Base-by-base conservation (phyloP, 2,329 filamentous ascomycete genomes). In the Microcyclospora tardicrescens region DNA sequence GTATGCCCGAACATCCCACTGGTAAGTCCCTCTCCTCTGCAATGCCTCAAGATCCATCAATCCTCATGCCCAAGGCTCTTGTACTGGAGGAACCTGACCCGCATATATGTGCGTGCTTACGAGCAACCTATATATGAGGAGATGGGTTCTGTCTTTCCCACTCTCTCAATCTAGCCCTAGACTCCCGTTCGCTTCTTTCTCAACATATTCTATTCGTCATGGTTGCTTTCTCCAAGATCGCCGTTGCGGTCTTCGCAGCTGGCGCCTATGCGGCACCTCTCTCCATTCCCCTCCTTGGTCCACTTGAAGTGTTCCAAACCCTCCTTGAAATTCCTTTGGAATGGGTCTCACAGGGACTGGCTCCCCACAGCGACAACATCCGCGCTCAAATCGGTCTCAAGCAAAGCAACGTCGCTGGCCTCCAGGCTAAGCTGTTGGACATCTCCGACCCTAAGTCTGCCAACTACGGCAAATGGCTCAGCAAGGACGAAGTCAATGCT, bases 401-500 rank as follows among this genome's bases (percentile, higher is more conserved):
- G n/a, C 42, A 44, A 33, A 41, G 28, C 14, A 37, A 43, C 24
- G 34, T 44, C 16, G 38, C 34, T 10, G 13, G 16, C 14, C 41
- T 32, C 16, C 24, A 38, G n/a, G 36, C 41, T 14, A 31, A 32
- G 32, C 13, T 39, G 2, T 8, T 43, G 13, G 37, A 36, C 10
- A 34, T 50, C 9, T 48, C 55, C 12, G 44, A 57, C 37, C 55
- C 55, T 33, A 39, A 38, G 3, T 56, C 53, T 2, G 16, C 40
- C 1, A 49, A 53, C 13, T 60, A 50, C 37, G 54, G 55, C 16
- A 53, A 54, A 35, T 48, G 57, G 38, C 56, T 52, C 49, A 44
- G 43, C n/a, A 38, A 57, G 27, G 42, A 52, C 19, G 52, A 64
- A 38, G 55, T 64, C 5, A 47, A 57, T 9, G 55, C 62, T 10